Base-by-base conservation (phyloP, 202 grass and related monocot species). In the Zizania palustris region DNA sequence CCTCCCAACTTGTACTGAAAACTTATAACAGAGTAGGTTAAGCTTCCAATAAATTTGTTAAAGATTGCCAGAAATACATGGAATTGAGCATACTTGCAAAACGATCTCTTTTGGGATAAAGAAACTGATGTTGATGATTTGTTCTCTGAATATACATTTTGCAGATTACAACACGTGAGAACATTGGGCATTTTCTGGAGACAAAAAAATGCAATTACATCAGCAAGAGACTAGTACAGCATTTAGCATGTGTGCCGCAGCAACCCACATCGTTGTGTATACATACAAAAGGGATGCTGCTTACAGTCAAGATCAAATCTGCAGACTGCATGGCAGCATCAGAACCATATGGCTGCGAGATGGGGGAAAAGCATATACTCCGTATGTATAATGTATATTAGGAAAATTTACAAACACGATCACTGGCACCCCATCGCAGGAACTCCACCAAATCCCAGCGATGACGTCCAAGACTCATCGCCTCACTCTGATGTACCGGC, bases 401-500 rank as follows among this genome's bases (percentile, higher is more conserved):
- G 0, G 80, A 50, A 50, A 80, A 79, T 75, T 67, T 83, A 88
- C 80, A 88, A 43, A 58, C 58, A 75, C 5, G 7, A 37, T 80
- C 56, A 15, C 71, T 84, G 43, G 60, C 35, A 19, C 75, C 60
- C 80, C 68, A 36, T 62, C 22, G 80, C 46, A 88, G 46, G 1
- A 84, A 36, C 51, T 67, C 67, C 40, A 71, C 65, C 73, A 54
- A 42, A 19, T 69, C 80, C 69, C 75, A 84, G 41, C 34, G 28
- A 56, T 15, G 14, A 13, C 7, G 63, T 1, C 0, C 20, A 11
- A 22, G 58, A 22, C 80, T 87, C 87, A 90, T 83, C 48, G 82
- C 60, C 60, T 92, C 59, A 86, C 81, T 38, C 76, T 84, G 56
- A 93, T 80, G 43, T 92, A 90, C 59, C 87, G 51, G 8, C 87